Conservation (phyloP, 805 yeast species). For the Kodamaea kakaduensis region DNA sequence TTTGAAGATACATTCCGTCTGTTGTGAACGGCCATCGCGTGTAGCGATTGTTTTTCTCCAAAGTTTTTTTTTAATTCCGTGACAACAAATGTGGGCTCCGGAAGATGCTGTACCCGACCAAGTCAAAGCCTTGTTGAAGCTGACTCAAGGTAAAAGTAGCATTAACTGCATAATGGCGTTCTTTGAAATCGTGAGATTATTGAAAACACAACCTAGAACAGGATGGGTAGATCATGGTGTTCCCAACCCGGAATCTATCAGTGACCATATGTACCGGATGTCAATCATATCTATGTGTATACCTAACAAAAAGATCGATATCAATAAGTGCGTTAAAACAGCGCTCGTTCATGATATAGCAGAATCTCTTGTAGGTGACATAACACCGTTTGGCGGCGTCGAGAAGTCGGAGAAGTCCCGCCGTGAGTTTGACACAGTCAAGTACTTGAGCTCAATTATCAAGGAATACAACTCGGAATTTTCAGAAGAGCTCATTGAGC, state of each 20-base stretch:
- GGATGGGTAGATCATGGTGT: conserved; percentile 82
- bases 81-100: conserved; percentile 46
- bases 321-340: conserved; percentile 72
- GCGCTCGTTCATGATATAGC: conserved; percentile 93
- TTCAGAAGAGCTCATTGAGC: conserved; percentile 59
- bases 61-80: neutral
- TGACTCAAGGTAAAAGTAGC: conserved; percentile 14
- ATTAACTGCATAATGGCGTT: conserved; percentile 53
- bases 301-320: conserved; percentile 50
- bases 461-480: conserved; percentile 60
- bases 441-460: conserved; percentile 58
- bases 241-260: conserved; percentile 63
- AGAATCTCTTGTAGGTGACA: conserved; percentile 90
- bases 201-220: conserved; percentile 81
- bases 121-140: conserved; percentile 34
- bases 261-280: conserved; percentile 98
- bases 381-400: conserved; percentile 70
- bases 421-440: conserved; percentile 71
- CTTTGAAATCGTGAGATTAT: conserved; percentile 60
- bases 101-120: conserved; percentile 49
- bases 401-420: conserved; percentile 78
- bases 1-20: neutral
- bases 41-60: neutral
- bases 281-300: conserved; percentile 73
- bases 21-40: neutral